Evolutionary conservation across 1,284 basidiomycete species (phyloP), one percentile per base, ranked within the genome.

Genomic region (Malassezia globosa): DNA sequence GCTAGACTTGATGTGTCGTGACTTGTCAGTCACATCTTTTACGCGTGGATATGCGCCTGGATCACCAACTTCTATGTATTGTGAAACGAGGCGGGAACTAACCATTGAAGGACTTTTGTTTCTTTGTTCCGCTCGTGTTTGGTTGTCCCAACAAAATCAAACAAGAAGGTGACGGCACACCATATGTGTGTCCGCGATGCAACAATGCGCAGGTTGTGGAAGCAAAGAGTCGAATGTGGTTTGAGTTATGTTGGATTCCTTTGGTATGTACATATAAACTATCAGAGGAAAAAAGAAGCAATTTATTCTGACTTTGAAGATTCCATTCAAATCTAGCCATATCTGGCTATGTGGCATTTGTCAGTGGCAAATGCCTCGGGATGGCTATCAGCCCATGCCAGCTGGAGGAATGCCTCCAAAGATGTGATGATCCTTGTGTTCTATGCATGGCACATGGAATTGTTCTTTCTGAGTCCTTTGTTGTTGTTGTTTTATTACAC

Each of bases 171-270:
- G 58, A 61, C 37, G 61, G 59, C 13, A 46, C 49, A 2, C 63
- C 65, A 1, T 60, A 68, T 50, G 50, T 70, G 34, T 70, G 67
- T 44, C 67, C 67, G 0, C 54, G 66, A 7, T 70, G 67, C 51
- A 50, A 70, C 51, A 70, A 70, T 45, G 66, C 63, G 11, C 63
- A 66, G 37, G 64, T 66, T 1, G 65, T 67, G 4, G 56, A 59
- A 24, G 64, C 61, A 5, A 67, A 67, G 49, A 51, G 56, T n/a
- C 53, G 60, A 7, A 63, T 50, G 6, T 65, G 66, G 64, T 69
- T 70, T 40, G 66, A 68, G 47, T 50, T 70, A 16, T 70, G 67
- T 54, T 70, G 64, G 61, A 56, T 70, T 23, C 67, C 67, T 4
- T 37, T 70, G 26, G 47, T 61, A 46, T n/a, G 54, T 49, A 18